These are phyloP conservation scores for Lactarius indigo DNA, from an alignment of 768 basidiomycete species.

Conservation along the genomic window DNA sequence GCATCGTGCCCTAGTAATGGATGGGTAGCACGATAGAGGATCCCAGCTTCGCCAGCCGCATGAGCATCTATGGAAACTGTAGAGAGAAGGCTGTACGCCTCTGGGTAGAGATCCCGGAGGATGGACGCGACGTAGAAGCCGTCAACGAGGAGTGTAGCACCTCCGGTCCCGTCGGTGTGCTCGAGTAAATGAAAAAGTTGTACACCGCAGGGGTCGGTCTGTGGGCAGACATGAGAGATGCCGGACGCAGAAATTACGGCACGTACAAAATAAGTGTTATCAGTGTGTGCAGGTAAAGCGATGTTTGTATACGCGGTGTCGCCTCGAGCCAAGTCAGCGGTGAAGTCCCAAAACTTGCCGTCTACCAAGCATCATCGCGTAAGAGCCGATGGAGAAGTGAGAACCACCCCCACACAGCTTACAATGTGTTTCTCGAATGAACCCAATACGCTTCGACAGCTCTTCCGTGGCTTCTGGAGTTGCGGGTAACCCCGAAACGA, in stretches of 20 bases:
- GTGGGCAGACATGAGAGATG: neutral
- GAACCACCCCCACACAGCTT: conserved; percentile 17
- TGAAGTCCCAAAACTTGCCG: conserved; percentile 97
- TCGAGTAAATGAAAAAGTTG: conserved; percentile 94
- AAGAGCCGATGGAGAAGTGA: neutral
- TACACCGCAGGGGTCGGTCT: conserved; percentile 94
- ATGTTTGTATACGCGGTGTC: conserved; percentile 94
- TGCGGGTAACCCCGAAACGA: conserved; percentile 74
- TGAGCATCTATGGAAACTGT: conserved; percentile 71
- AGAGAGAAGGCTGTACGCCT: conserved; percentile 66
- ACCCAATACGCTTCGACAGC: conserved; percentile 71
- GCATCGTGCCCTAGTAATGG: conserved; percentile 71
- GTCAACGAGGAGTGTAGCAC: conserved; percentile 89
- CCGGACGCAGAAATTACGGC: conserved; percentile 24
- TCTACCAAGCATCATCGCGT: conserved; percentile 43
- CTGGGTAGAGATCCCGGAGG: conserved; percentile 68
- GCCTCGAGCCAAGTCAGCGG: conserved; percentile 82
- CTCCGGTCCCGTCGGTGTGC: conserved; percentile 76
- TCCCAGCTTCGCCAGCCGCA: conserved; percentile 73
- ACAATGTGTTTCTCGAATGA: conserved; percentile 86
- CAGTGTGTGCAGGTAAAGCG: conserved; percentile 81
- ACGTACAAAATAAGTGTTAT: conserved; percentile 67
- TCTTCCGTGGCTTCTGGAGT: conserved; percentile 83
- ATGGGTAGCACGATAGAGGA: conserved; percentile 57
- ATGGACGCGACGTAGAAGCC: conserved; percentile 89